Conservation (phyloP, 1,139 yeast species). For the Suhomyces yuchorum region DNA sequence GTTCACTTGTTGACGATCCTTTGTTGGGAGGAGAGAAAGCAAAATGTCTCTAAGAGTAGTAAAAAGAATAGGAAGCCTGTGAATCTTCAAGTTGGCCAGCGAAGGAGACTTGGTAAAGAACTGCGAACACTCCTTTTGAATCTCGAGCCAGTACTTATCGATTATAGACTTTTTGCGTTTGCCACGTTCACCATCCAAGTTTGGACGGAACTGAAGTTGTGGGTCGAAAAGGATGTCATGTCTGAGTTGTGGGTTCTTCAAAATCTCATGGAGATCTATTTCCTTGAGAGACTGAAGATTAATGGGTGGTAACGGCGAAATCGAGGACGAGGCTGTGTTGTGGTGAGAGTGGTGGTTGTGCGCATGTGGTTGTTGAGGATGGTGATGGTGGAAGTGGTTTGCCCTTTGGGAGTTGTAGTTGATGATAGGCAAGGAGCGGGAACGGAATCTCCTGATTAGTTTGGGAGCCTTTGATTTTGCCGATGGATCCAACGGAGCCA, state of each 20-base stretch:
- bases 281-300: slow-evolving; percentile 81
- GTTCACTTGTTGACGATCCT: slow-evolving; percentile 69
- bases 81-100: slow-evolving; percentile 32
- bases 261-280: slow-evolving; percentile 84
- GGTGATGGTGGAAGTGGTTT: slow-evolving; percentile 21
- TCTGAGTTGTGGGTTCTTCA: slow-evolving; percentile 88
- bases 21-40: slow-evolving; percentile 72
- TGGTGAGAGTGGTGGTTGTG: slow-evolving; percentile 14
- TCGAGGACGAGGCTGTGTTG: slow-evolving; percentile 18
- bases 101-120: slow-evolving; percentile 29
- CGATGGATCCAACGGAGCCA: slow-evolving; percentile 11
- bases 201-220: slow-evolving; percentile 87
- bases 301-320: slow-evolving; percentile 73
- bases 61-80: slow-evolving; percentile 67
- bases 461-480: slow-evolving; percentile 37
- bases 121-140: slow-evolving; percentile 60
- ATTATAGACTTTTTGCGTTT: slow-evolving; percentile 72
- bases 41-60: slow-evolving; percentile 77
- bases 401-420: slow-evolving; percentile 32
- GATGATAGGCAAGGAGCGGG: slow-evolving; percentile 48
- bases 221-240: slow-evolving; percentile 95
- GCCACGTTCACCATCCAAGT: slow-evolving; percentile 89
- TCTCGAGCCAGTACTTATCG: slow-evolving; percentile 82
- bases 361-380: slow-evolving; percentile 15
- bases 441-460: slow-evolving; percentile 42